These are phyloP conservation scores for Cryptococcus sp. DNA, from an alignment of 1,284 basidiomycete genomes.

Conservation along the genomic window DNA sequence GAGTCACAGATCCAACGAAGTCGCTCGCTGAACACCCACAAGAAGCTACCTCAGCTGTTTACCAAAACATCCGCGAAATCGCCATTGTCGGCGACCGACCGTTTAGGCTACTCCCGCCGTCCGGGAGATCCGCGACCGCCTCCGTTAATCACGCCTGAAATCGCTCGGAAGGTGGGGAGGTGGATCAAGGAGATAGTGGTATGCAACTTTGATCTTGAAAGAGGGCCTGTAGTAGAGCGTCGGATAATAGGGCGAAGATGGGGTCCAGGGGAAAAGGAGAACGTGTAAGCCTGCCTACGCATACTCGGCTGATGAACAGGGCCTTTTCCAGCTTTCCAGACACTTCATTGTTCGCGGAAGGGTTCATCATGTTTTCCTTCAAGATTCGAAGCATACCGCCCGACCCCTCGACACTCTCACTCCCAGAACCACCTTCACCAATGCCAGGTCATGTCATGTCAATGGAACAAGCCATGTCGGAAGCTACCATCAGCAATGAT, in stretches of 20 bases:
- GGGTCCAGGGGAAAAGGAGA: conserved; percentile 69
- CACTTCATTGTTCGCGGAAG: conserved; percentile 67
- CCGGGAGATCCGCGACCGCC: conserved; percentile 38
- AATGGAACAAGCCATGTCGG: conserved; percentile 1
- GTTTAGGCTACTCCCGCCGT: conserved; percentile 25
- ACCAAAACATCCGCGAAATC: background rate
- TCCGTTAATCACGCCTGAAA: conserved; percentile 52
- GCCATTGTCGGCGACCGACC: background rate
- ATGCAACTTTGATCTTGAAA: conserved; percentile 83
- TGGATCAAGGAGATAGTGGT: conserved; percentile 78
- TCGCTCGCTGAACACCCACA: background rate
- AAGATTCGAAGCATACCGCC: conserved; percentile 55
- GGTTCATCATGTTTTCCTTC: conserved; percentile 47
- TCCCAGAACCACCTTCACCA: conserved; percentile 42
- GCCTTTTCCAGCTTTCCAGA: conserved; percentile 95
- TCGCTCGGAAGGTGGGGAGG: conserved; percentile 56
- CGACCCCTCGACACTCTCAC: conserved; percentile 23
- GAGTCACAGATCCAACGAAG: background rate
- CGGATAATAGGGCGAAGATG: conserved; percentile 60
- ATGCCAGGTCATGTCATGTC: conserved; percentile 21
- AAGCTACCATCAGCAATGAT: background rate
- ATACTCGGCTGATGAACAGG: conserved; percentile 48
- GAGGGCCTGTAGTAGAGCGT: conserved; percentile 75
- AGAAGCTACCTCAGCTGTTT: background rate
- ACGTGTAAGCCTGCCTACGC: conserved; percentile 61